These are phyloP conservation scores for Aspergillus sclerotialis DNA, from an alignment of 2,329 filamentous ascomycete genomes.

Conservation along the genomic window DNA sequence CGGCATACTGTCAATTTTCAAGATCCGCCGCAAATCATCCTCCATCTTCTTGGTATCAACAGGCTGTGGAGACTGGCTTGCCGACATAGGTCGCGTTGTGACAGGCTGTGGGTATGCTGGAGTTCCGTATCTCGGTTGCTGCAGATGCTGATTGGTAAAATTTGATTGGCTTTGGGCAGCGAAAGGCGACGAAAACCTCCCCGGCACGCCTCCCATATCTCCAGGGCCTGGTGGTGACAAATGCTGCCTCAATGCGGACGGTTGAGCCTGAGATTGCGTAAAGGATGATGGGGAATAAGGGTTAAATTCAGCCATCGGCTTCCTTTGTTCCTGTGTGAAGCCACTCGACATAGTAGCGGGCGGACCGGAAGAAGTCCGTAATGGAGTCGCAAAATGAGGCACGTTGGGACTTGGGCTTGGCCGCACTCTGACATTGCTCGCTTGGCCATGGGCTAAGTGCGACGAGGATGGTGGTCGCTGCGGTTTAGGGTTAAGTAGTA, in stretches of 20 bases:
- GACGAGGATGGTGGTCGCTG: constrained; percentile 29
- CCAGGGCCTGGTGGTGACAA: constrained; percentile 17
- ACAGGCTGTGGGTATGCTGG: constrained; percentile 16
- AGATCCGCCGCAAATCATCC: constrained; percentile 41
- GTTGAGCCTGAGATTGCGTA: constrained; percentile 17
- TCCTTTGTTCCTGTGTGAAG: constrained; percentile 10
- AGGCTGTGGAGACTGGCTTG: constrained; percentile 19
- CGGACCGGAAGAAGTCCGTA: constrained; percentile 29
- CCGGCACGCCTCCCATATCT: constrained; percentile 5
- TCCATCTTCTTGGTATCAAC: constrained; percentile 40
- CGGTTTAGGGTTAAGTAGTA: constrained; percentile 37
- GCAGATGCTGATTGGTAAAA: constrained; percentile 7
- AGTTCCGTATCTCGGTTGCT: constrained; percentile 13
- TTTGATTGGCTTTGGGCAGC: constrained; percentile 15
- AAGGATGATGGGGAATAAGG: constrained; percentile 16
- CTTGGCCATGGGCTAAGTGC: constrained; percentile 15
- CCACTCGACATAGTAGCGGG: constrained; percentile 16
- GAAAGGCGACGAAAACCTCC: constrained; percentile 15
- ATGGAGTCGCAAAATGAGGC: constrained; percentile 24
- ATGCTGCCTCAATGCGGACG: constrained; percentile 27
- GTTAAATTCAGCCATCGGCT: constrained; percentile 10
- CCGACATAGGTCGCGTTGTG: constrained; percentile 14
- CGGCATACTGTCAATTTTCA: constrained; percentile 36
- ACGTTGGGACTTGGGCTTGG: constrained; percentile 12
- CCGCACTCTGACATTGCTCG: constrained; percentile 12